Evolutionary conservation across 2,329 filamentous ascomycete genomes (phyloP), one percentile per base, ranked within the genome.

Genomic region (Aureobasidium zeae): DNA sequence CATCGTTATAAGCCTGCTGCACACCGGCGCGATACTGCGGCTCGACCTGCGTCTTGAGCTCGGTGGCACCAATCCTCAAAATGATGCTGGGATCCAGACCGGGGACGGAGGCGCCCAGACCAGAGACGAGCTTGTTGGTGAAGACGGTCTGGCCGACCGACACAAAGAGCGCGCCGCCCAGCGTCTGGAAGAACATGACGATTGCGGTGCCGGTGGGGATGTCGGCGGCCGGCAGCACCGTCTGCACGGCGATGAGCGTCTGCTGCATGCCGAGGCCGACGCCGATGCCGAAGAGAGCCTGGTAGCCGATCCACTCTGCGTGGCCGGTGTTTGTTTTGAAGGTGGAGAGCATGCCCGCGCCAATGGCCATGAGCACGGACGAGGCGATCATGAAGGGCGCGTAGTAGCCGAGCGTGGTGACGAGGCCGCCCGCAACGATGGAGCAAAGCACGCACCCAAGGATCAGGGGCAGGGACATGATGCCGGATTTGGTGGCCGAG

Each of bases 1-100:
- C 68, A 17, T 65, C 57, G 55, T 83, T 84, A 62, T 86, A 86
- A 0, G 78, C 80, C 0, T 64, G 50, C 1, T 79, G 64, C 7
- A 87, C 78, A 1, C 65, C 62, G 2, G 58, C 54, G 4, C 79
- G 57, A 46, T 68, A 73, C 47, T 74, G 52, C 0, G 60, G 50
- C 0, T 71, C 64, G 19, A 85, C 73, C 2, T 65, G 57, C 0
- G 63, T 56, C 47, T 72, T 70, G 16, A 88, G 65, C 34, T 77
- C 70, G 0, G 81, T 86, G 1, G 73, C 73, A 26, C 73, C 74
- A 3, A 65, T 64, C 1, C 52, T 52, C 11, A 69, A 55, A 2
- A 74, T 66, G n/a, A 66, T 48, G 10, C 42, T 48, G 0, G 70
- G 59, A 44, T 69, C 53, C 5, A 73, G 54, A 22, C 61, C 63